Conservation (phyloP, 2,329 filamentous ascomycete genomes). For the Fusarium burgessii region DNA sequence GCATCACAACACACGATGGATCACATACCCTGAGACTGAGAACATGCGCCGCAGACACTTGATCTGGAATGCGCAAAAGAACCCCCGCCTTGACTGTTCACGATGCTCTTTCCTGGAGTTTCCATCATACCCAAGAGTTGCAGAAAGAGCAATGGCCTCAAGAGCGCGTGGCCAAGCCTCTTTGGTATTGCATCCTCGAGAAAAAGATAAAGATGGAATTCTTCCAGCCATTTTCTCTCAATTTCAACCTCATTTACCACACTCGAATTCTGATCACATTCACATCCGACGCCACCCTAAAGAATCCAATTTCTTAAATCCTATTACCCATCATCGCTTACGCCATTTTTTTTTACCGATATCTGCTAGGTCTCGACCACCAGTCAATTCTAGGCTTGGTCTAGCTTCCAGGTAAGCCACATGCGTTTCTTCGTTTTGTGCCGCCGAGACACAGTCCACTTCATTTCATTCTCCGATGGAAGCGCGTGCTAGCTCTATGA, state of each 20-base stretch:
- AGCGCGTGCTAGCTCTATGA: slow-evolving; percentile 35
- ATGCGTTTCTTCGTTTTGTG: slow-evolving; percentile 29
- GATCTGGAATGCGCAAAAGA: slow-evolving; percentile 26
- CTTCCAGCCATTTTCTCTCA: slow-evolving; percentile 18
- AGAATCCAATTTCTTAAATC: slow-evolving; percentile 34
- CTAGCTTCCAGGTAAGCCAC: slow-evolving; percentile 41
- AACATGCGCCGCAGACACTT: slow-evolving; percentile 35
- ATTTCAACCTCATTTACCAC: slow-evolving; percentile 10
- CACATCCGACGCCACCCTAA: slow-evolving; percentile 27
- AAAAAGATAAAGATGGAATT: slow-evolving; percentile 22
- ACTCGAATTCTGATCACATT: slow-evolving; percentile 26
- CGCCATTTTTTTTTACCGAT: slow-evolving; percentile 17
- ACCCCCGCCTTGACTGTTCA: slow-evolving; percentile 2
- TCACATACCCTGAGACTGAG: slow-evolving; percentile 16
- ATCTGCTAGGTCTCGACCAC: slow-evolving; percentile 11
- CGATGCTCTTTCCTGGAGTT: slow-evolving; percentile 23
- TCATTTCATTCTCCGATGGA: slow-evolving; percentile 45
- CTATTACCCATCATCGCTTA: slow-evolving; percentile 7
- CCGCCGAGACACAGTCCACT: slow-evolving; percentile 35
- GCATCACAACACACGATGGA: slow-evolving; percentile 5
- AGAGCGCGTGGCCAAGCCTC: slow-evolving; percentile 27
- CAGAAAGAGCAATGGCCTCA: slow-evolving; percentile 16
- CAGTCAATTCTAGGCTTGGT: slow-evolving; percentile 29
- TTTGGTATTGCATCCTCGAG: not conserved
- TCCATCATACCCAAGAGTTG: slow-evolving; percentile 1